Conservation (phyloP, 305 asterid genomes). For the Solanum hybrid region DNA sequence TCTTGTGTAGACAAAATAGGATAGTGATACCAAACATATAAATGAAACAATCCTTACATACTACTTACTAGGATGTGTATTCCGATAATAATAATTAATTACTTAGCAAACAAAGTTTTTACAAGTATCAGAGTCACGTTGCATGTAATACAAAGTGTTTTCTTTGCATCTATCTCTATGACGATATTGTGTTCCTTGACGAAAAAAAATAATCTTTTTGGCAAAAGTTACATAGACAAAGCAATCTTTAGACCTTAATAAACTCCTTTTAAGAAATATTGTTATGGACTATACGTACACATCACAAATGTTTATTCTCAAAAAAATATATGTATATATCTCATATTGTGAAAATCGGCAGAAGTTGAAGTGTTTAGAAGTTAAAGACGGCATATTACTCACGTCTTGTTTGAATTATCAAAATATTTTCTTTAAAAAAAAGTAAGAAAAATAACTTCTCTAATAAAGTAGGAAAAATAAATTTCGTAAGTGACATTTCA, state of each 20-base stretch:
- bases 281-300: neutral
- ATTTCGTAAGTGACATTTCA: too few species aligned
- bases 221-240: neutral
- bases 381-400: neutral
- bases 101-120: neutral
- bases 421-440: neutral
- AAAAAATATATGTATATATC: neutral
- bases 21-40: neutral
- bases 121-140: neutral
- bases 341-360: neutral
- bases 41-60: neutral
- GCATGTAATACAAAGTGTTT: neutral
- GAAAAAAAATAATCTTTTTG: too few species aligned
- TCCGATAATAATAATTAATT: neutral
- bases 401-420: neutral
- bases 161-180: neutral
- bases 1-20: neutral
- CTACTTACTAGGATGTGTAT: neutral
- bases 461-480: too few species aligned
- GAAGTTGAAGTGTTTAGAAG: neutral
- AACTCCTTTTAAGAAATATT: too few species aligned
- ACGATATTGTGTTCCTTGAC: neutral
- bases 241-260: neutral
- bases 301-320: neutral
- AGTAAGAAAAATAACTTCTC: too few species aligned